A percentile compares a stretch with the other conserved stretches of the same genome.
phyloP scores from a whole-genome alignment of 2,329 filamentous ascomycete genomes.

The Aureobasidium sp. region DNA sequence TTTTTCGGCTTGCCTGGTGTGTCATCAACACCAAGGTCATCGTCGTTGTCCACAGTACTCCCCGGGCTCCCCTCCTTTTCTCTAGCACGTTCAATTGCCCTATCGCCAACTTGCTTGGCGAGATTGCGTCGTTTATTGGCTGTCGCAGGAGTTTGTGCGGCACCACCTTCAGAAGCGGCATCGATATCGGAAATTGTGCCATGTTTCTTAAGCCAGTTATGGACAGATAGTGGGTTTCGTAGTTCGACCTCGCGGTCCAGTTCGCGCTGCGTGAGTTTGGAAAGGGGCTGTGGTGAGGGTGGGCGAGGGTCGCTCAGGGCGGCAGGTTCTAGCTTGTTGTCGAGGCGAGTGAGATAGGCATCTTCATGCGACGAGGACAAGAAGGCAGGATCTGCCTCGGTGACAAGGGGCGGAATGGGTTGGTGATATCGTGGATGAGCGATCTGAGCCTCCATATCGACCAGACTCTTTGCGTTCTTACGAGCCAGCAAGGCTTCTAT shows the following conservation, averaged over 20 bases:
- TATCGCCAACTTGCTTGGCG: slow-evolving; percentile 31
- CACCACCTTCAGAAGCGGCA: slow-evolving; percentile 45
- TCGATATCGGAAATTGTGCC: slow-evolving; percentile 16
- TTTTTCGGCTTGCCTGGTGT: slow-evolving; percentile 29
- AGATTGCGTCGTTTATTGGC: slow-evolving; percentile 36
- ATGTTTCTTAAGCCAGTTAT: slow-evolving; percentile 69
- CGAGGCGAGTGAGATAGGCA: slow-evolving; percentile 62
- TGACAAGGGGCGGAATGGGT: slow-evolving; percentile 38
- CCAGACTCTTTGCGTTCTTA: slow-evolving; percentile 26
- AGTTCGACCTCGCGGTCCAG: slow-evolving; percentile 47
- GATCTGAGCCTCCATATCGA: slow-evolving; percentile 34
- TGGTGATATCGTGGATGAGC: slow-evolving; percentile 30
- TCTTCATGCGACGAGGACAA: slow-evolving; percentile 64
- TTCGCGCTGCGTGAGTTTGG: slow-evolving; percentile 37
- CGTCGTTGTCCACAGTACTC: slow-evolving; percentile 28
- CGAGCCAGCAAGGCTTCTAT: slow-evolving; percentile 27
- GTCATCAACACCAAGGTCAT: slow-evolving; percentile 32
- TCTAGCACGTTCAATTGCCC: slow-evolving; percentile 28
- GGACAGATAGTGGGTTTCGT: slow-evolving; percentile 81
- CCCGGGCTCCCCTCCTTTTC: slow-evolving; percentile 28
- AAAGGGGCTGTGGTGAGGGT: slow-evolving; percentile 39
- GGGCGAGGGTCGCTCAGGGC: slow-evolving; percentile 26
- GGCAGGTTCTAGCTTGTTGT: slow-evolving; percentile 45
- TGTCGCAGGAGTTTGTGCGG: slow-evolving; percentile 68
- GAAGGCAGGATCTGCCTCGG: slow-evolving; percentile 56